These are phyloP conservation scores for Corymbia maculata DNA, from an alignment of 345 rosid species.

Conservation along the genomic window DNA sequence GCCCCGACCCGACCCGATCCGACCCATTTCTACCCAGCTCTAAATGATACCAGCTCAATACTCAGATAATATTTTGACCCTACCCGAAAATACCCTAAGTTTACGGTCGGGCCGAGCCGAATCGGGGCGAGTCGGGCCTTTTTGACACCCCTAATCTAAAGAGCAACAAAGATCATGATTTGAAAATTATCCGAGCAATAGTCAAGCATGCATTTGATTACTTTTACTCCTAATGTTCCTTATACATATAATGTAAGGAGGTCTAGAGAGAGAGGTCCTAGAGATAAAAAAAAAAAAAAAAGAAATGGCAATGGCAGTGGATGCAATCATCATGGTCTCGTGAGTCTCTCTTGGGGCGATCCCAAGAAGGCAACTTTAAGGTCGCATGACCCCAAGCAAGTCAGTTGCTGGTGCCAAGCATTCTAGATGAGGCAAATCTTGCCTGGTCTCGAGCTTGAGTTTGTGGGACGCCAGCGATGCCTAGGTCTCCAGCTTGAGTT, in stretches of 20 bases:
- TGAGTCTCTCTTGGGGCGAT: not conserved
- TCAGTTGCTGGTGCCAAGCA: not conserved
- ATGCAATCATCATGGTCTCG: not conserved
- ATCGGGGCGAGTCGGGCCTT: too few species aligned
- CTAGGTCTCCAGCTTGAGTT: too few species aligned
- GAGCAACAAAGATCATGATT: not conserved
- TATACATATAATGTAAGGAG: not conserved
- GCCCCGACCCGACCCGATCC: too few species aligned
- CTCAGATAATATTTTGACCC: too few species aligned
- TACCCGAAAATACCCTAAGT: too few species aligned
- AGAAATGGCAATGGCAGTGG: not conserved
- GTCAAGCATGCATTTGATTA: not conserved
- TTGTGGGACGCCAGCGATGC: not conserved
- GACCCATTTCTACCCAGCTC: too few species aligned
- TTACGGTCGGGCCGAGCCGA: too few species aligned
- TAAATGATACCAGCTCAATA: too few species aligned
- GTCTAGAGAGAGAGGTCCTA: not conserved
- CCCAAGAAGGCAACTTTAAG: not conserved
- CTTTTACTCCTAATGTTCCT: not conserved
- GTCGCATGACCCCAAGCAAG: not conserved
- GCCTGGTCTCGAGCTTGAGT: not conserved
- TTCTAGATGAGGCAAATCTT: not conserved
- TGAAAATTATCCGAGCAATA: not conserved
- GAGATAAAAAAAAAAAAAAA: not conserved
- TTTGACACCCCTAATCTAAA: too few species aligned